Base-by-base conservation (phyloP, 2,329 filamentous ascomycete genomes). In the Colletotrichum acutatum region DNA sequence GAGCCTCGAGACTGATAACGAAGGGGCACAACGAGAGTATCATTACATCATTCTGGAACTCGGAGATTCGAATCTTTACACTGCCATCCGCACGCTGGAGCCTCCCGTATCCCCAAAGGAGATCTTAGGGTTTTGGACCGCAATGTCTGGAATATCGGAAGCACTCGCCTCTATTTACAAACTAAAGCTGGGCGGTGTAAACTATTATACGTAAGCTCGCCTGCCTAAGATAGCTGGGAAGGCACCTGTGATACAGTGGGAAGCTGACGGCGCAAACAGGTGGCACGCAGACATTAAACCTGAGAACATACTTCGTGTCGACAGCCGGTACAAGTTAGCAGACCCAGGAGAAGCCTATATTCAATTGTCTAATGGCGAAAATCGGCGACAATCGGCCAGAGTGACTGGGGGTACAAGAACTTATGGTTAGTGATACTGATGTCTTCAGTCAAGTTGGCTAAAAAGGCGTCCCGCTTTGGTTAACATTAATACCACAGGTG, bases 381-480 rank as follows among this genome's bases (percentile, higher is more conserved):
- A 53, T 53, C 49, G 24, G 7, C 2, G 34, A 46, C 19, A 4
- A n/a, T 24, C 6, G 4, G 19, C 14, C 56, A 11, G 30, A 46
- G 49, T 22, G 12, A 5, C 24, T 34, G 7, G 82, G 81, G 82
- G 79, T 2, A 84, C 82, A 1, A 60, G 77, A 32, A 81, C 82
- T 1, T 84, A 80, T 74, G 80, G 83, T 84, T 76, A 19, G 76
- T n/a, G n/a, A n/a, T n/a, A n/a, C n/a, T n/a, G n/a, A n/a, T n/a
- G n/a, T n/a, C n/a, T n/a, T n/a, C n/a, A n/a, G n/a, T n/a, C n/a
- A n/a, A n/a, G n/a, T n/a, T n/a, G n/a, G n/a, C n/a, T n/a, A n/a
- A n/a, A n/a, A n/a, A n/a, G n/a, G n/a, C n/a, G n/a, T n/a, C n/a
- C n/a, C n/a, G n/a, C n/a, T n/a, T n/a, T n/a, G n/a, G n/a, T n/a